Conservation (phyloP, 768 basidiomycete species). For the Neoboletus subvelutipes region DNA sequence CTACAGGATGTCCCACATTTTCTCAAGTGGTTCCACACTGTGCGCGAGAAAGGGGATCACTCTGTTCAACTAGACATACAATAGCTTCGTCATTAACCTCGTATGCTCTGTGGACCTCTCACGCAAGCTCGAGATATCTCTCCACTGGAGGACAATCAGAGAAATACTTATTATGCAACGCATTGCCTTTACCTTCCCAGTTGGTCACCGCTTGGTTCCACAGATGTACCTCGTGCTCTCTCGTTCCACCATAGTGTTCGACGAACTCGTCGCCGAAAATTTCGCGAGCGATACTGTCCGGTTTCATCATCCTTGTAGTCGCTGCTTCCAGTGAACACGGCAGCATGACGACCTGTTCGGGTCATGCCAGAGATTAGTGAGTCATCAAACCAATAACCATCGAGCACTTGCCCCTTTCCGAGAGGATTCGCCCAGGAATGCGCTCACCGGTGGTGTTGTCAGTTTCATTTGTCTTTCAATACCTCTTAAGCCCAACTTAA, state of each 20-base stretch:
- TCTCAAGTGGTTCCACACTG: constrained; percentile 58
- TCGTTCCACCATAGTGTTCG: constrained; percentile 94
- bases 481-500: constrained; percentile 83
- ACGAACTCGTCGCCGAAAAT: constrained; percentile 89
- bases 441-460: constrained; percentile 65
- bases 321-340: constrained; percentile 80
- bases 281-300: constrained; percentile 80
- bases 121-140: constrained; percentile 83
- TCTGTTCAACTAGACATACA: neutral
- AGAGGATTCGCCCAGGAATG: constrained; percentile 35
- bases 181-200: constrained; percentile 75
- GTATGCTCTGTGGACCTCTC: constrained; percentile 2
- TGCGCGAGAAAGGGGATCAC: constrained; percentile 20
- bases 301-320: constrained; percentile 74
- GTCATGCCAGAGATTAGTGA: neutral
- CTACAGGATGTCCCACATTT: constrained; percentile 71
- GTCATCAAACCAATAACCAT: constrained; percentile 1
- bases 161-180: neutral
- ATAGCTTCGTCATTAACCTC: neutral
- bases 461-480: constrained; percentile 75
- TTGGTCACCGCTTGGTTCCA: constrained; percentile 91
- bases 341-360: constrained; percentile 64
- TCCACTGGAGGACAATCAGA: constrained; percentile 53
- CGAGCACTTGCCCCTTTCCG: constrained; percentile 58
- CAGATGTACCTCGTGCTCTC: constrained; percentile 82